A percentile compares a stretch with the other conserved stretches of the same genome.
phyloP scores from a whole-genome alignment of 2,329 filamentous ascomycete species.

The Diaporthe sp. region DNA sequence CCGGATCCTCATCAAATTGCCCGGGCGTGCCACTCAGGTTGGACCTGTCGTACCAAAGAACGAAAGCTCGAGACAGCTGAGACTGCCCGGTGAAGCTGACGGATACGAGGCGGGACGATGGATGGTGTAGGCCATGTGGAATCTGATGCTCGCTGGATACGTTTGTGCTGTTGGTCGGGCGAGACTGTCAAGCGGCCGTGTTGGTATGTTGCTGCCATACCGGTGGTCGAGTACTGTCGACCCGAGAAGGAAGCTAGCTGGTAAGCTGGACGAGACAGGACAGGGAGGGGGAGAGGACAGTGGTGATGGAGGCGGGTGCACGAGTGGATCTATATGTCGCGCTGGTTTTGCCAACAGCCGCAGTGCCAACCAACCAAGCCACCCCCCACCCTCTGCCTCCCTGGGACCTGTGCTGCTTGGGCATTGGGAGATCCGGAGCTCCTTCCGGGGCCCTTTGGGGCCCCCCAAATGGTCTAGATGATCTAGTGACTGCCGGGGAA shows the following conservation, averaged over 20 bases:
- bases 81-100: background rate
- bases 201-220: background rate
- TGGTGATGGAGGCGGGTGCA: slow-evolving; percentile 8
- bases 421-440: background rate
- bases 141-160: background rate
- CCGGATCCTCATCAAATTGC: background rate
- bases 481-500: background rate
- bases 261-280: background rate
- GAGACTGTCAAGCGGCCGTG: background rate
- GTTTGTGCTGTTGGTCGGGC: background rate
- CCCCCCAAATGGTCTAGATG: background rate
- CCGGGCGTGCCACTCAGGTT: background rate
- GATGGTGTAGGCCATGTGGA: background rate
- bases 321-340: slow-evolving; percentile 26
- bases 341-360: slow-evolving; percentile 21
- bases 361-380: background rate
- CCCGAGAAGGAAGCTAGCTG: background rate
- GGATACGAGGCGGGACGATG: background rate
- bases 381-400: background rate
- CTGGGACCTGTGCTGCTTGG: background rate
- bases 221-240: background rate
- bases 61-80: background rate
- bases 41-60: background rate
- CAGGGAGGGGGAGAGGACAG: background rate
- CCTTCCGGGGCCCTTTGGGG: background rate